These are phyloP conservation scores for Aspergillus kassunensis DNA, from an alignment of 495 filamentous ascomycete genomes.

Conservation along the genomic window DNA sequence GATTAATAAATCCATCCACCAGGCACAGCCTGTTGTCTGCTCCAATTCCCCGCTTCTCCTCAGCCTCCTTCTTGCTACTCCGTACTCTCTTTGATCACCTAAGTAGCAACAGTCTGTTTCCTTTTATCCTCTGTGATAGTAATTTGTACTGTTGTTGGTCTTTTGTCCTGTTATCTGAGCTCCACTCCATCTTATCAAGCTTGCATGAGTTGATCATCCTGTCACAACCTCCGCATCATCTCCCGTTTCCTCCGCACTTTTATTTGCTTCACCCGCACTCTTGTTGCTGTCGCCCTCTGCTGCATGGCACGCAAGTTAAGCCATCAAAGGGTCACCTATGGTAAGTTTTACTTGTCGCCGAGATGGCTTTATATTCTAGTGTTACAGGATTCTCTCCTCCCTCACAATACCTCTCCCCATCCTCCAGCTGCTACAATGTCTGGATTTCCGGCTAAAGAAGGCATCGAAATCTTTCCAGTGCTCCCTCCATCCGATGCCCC, in stretches of 20 bases:
- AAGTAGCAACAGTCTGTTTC: not conserved
- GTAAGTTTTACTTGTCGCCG: constrained; percentile 22
- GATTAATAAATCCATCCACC: constrained; percentile 9
- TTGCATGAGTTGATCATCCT: constrained; percentile 26
- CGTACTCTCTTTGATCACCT: not conserved
- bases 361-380: constrained; percentile 35
- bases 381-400: constrained; percentile 49
- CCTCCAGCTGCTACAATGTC: not conserved
- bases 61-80: constrained; percentile 18
- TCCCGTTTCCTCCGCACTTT: constrained; percentile 18
- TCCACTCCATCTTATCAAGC: constrained; percentile 1
- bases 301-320: constrained; percentile 48
- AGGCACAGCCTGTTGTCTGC: constrained; percentile 6
- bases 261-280: constrained; percentile 16
- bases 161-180: not conserved
- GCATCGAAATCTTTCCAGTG: constrained; percentile 50
- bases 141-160: not conserved
- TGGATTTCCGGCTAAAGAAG: constrained; percentile 14
- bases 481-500: constrained; percentile 89
- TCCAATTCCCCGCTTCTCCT: constrained; percentile 12
- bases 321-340: constrained; percentile 50
- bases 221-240: constrained; percentile 36
- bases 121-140: not conserved
- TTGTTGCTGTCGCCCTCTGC: constrained; percentile 11
- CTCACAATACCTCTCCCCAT: not conserved